Evolutionary conservation across 2,329 filamentous ascomycete genomes (phyloP).

Genomic region (Bipolaris oryzae): DNA sequence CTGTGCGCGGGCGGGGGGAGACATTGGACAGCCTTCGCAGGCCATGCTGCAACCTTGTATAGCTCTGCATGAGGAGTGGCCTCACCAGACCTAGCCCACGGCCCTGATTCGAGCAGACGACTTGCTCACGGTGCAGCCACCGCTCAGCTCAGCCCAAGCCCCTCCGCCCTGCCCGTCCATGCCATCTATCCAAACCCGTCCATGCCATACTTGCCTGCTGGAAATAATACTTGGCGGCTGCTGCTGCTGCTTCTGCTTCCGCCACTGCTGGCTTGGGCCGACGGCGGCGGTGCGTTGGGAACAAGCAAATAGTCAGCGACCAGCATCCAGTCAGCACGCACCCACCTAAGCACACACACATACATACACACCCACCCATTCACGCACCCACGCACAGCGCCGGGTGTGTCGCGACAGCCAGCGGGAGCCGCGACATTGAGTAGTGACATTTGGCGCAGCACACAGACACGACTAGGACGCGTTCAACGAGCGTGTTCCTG

Average conservation of each 20-base stretch:
- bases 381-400: slow-evolving; percentile 7
- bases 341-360: too few relatives aligned
- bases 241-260: too few relatives aligned
- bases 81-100: slow-evolving; percentile 36
- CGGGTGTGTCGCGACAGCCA: slow-evolving; percentile 14
- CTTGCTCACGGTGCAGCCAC: slow-evolving; percentile 25
- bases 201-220: too few relatives aligned
- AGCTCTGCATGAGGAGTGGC: slow-evolving; percentile 47
- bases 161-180: slow-evolving; percentile 1
- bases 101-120: slow-evolving; percentile 37
- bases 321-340: too few relatives aligned
- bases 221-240: too few relatives aligned
- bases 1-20: slow-evolving; percentile 28
- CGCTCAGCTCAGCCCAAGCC: slow-evolving; percentile 22
- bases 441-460: slow-evolving; percentile 22
- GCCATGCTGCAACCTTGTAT: slow-evolving; percentile 40
- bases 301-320: slow-evolving; percentile 6
- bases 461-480: slow-evolving; percentile 32
- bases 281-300: slow-evolving; percentile 2
- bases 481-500: slow-evolving; percentile 44
- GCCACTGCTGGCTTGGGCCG: too few relatives aligned
- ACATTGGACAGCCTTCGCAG: slow-evolving; percentile 43
- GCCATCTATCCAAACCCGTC: not conserved
- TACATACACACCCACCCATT: too few relatives aligned
- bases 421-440: slow-evolving; percentile 15